Percentiles rank a stretch among this genome's conserved stretches.
Conservation (phyloP, 208 protist genomes). For the Trypanosoma vivax region DNA sequence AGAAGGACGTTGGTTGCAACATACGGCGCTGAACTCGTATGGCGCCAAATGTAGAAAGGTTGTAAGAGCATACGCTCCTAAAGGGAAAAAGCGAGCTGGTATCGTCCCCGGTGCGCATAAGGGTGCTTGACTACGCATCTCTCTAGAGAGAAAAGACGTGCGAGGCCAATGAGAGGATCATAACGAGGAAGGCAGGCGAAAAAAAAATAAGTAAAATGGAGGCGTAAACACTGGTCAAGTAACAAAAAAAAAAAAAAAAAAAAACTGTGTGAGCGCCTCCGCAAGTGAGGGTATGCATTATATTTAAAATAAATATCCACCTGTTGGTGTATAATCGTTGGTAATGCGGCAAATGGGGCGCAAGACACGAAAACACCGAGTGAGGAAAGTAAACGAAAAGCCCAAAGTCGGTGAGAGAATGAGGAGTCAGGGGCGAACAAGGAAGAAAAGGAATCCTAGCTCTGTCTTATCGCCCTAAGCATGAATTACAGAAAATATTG, state of each 20-base stretch:
- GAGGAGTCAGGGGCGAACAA: too few species aligned
- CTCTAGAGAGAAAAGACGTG: not conserved
- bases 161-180: not conserved
- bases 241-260: conserved; percentile 6
- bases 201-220: not conserved
- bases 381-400: conserved; percentile 13
- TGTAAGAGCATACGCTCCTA: not conserved
- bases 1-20: conserved; percentile 21
- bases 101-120: not conserved
- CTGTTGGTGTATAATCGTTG: too few species aligned
- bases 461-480: too few species aligned
- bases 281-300: too few species aligned
- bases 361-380: conserved; percentile 3
- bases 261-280: not conserved
- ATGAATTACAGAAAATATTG: too few species aligned
- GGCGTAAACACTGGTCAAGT: not conserved
- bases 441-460: too few species aligned
- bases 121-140: not conserved
- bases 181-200: too few species aligned
- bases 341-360: too few species aligned
- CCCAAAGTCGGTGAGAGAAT: too few species aligned
- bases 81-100: not conserved
- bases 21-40: conserved; percentile 8
- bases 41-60: not conserved
- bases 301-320: too few species aligned